Evolutionary conservation across 2,329 filamentous ascomycete species (phyloP).

Genomic region (Pseudogymnoascus sp.): DNA sequence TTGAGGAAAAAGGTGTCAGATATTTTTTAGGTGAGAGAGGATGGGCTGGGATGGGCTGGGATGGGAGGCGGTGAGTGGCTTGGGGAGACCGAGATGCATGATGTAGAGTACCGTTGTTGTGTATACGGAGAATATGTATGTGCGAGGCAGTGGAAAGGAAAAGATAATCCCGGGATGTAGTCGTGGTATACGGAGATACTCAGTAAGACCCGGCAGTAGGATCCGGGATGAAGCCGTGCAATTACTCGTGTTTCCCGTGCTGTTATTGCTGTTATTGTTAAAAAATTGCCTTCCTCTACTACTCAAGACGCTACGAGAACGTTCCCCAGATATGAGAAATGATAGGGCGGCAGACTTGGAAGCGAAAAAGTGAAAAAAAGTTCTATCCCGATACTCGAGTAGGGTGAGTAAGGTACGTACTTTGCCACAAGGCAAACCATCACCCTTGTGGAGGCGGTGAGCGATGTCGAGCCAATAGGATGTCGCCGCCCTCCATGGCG

Average conservation of each 20-base stretch:
- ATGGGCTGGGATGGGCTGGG: too few relatives aligned
- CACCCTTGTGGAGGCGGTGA: constrained; percentile 2
- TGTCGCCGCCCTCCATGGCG: background rate
- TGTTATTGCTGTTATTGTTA: background rate
- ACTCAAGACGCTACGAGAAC: background rate
- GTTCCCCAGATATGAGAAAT: constrained; percentile 7
- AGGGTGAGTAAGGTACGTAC: background rate
- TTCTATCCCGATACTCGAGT: background rate
- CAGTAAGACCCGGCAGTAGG: background rate
- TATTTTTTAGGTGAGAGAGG: background rate
- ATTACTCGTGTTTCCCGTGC: background rate
- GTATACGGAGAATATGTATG: background rate
- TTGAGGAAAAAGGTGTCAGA: background rate
- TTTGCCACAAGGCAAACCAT: background rate
- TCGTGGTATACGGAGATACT: background rate
- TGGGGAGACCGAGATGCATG: background rate
- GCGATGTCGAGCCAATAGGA: background rate
- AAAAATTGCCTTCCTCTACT: background rate
- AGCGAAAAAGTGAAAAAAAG: background rate
- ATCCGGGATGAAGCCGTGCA: background rate
- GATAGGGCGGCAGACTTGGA: constrained; percentile 4
- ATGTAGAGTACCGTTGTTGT: constrained; percentile 1
- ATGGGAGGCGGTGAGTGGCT: background rate
- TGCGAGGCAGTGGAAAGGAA: background rate
- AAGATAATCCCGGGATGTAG: background rate